phyloP scores from a whole-genome alignment of 2,329 filamentous ascomycete species.

The Eurotiales sp. region DNA sequence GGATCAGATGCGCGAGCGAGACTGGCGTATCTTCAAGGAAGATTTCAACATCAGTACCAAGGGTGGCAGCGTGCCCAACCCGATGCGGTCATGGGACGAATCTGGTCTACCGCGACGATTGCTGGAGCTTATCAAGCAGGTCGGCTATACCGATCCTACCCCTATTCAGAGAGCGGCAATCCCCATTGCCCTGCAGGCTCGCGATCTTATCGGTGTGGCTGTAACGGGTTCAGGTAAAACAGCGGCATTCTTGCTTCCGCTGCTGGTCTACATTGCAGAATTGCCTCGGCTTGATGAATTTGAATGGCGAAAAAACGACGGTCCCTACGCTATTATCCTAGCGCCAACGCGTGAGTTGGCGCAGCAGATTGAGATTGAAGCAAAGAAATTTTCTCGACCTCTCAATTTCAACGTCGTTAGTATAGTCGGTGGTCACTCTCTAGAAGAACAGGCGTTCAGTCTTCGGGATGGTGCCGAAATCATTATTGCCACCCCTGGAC shows the following conservation, averaged over 20 bases:
- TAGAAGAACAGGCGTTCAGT: conserved; percentile 90
- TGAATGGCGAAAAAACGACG: conserved; percentile 85
- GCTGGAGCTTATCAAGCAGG: conserved; percentile 74
- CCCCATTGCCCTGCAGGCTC: conserved; percentile 84
- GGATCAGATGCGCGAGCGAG: conserved; percentile 90
- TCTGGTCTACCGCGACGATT: conserved; percentile 73
- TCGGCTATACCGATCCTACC: conserved; percentile 88
- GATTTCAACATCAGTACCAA: conserved; percentile 97
- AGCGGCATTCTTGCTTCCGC: conserved; percentile 84
- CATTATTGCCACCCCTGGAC: conserved; percentile 95
- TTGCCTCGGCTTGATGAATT: conserved; percentile 77
- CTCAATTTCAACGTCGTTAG: conserved; percentile 93
- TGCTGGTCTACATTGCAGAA: conserved; percentile 91
- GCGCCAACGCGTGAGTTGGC: conserved; percentile 95
- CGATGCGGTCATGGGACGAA: conserved; percentile 92
- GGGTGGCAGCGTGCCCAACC: conserved; percentile 85
- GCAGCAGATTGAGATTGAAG: conserved; percentile 94
- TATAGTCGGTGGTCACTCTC: conserved; percentile 93
- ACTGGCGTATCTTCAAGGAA: conserved; percentile 99
- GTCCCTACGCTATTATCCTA: conserved; percentile 94
- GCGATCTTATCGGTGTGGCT: conserved; percentile 96
- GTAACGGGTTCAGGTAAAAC: conserved; percentile 99
- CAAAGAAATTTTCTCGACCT: conserved; percentile 83
- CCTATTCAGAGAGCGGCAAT: conserved; percentile 93
- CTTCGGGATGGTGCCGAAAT: conserved; percentile 93